phyloP scores from a whole-genome alignment of 2,329 filamentous ascomycete species.

The Penicillium sp. region DNA sequence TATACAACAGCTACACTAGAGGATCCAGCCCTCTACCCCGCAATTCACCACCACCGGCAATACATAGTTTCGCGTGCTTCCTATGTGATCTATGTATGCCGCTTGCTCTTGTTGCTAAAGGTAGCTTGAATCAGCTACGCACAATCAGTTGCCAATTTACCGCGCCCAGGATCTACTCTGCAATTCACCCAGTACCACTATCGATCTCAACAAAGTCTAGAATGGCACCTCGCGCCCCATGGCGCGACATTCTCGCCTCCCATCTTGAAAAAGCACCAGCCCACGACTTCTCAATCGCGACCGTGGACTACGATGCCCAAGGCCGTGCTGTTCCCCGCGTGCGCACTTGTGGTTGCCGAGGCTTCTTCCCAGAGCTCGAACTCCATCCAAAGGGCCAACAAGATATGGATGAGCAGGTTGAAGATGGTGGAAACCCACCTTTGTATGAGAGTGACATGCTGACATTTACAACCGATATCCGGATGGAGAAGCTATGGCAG shows the following conservation, averaged over 20 bases:
- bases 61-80: neutral
- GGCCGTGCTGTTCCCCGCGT: slow-evolving; percentile 28
- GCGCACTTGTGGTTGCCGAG: slow-evolving; percentile 75
- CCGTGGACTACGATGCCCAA: slow-evolving; percentile 18
- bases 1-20: neutral
- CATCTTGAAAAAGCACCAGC: slow-evolving; percentile 23
- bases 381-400: slow-evolving; percentile 70
- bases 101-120: neutral
- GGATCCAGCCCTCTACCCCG: neutral
- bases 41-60: neutral
- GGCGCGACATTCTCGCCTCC: slow-evolving; percentile 25
- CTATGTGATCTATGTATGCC: neutral
- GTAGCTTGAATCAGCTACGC: neutral
- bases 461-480: slow-evolving; percentile 79
- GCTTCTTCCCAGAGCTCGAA: slow-evolving; percentile 65
- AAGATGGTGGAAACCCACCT: slow-evolving; percentile 54
- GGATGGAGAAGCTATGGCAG: slow-evolving; percentile 79
- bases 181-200: no score
- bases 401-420: slow-evolving; percentile 49
- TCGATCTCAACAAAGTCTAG: slow-evolving; percentile 1
- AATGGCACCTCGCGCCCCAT: slow-evolving; percentile 25
- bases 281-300: slow-evolving; percentile 29
- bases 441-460: slow-evolving; percentile 72
- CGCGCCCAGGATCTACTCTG: neutral
- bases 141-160: neutral